These are phyloP conservation scores for Trifolium fragiferum DNA, from an alignment of 306 rosid species.

Conservation along the genomic window DNA sequence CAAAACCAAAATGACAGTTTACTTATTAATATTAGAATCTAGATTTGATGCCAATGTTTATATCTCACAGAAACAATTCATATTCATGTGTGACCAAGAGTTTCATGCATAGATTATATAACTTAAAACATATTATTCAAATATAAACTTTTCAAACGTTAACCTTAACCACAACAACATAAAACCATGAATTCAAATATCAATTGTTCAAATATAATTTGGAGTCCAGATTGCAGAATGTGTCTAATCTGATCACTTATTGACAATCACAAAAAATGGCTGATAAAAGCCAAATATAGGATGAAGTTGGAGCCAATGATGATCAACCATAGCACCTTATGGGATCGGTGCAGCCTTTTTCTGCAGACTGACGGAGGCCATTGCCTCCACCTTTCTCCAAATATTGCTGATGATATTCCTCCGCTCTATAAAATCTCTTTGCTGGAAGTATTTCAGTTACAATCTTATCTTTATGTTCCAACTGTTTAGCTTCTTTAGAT, in stretches of 20 bases:
- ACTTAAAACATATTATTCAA: no score
- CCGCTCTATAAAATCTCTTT: constrained; percentile 83
- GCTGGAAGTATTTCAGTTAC: constrained; percentile 89
- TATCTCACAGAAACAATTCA: no score
- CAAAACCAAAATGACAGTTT: no score
- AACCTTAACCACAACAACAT: not conserved
- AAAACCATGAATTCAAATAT: not conserved
- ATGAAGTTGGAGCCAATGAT: constrained; percentile 22
- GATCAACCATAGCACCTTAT: constrained; percentile 88
- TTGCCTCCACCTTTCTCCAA: constrained; percentile 80
- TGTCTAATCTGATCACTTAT: constrained; percentile 3
- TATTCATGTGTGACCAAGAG: no score
- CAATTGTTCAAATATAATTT: not conserved
- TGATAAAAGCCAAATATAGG: constrained; percentile 4
- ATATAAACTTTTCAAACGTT: not conserved
- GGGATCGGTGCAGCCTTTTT: constrained; percentile 82
- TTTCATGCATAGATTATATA: no score
- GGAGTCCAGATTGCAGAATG: not conserved
- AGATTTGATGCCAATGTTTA: no score
- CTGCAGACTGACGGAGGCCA: constrained; percentile 67
- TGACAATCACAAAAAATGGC: not conserved
- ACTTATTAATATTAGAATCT: no score
- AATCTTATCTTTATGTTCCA: constrained; percentile 54
- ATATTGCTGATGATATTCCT: constrained; percentile 96
- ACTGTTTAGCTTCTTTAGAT: constrained; percentile 78